A percentile compares a stretch with the other conserved stretches of the same genome.
phyloP scores from a whole-genome alignment of 2,329 filamentous ascomycete species.

The Xylariaceae sp. region DNA sequence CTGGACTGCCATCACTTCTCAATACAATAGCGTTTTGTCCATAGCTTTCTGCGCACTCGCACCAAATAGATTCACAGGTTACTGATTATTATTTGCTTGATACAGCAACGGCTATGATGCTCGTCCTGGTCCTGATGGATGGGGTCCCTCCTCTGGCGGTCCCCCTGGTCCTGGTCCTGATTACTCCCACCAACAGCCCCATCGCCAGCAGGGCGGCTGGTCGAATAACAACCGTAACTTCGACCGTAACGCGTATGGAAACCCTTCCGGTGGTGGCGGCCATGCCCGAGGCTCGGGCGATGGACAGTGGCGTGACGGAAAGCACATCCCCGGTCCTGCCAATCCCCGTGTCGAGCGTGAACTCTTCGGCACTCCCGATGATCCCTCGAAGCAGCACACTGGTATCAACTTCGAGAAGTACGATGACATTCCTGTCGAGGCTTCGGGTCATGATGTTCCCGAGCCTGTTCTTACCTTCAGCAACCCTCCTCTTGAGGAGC shows the following conservation, averaged over 20 bases:
- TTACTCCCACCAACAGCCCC: slow-evolving; percentile 24
- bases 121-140: slow-evolving; percentile 31
- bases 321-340: slow-evolving; percentile 84
- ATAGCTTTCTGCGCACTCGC: slow-evolving; percentile 1
- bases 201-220: slow-evolving; percentile 27
- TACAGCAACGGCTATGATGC: slow-evolving; percentile 44
- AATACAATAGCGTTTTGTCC: not conserved
- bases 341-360: slow-evolving; percentile 92
- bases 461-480: slow-evolving; percentile 87
- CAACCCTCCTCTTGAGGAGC: slow-evolving; percentile 92
- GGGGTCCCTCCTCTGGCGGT: slow-evolving; percentile 34
- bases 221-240: slow-evolving; percentile 39
- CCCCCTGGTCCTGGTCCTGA: slow-evolving; percentile 29
- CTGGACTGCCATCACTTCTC: not conserved
- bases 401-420: slow-evolving; percentile 99
- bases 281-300: slow-evolving; percentile 80
- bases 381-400: slow-evolving; percentile 90
- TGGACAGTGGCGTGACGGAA: slow-evolving; percentile 93
- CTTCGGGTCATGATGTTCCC: slow-evolving; percentile 87
- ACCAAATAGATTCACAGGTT: not conserved
- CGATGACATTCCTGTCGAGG: slow-evolving; percentile 97
- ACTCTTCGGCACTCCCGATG: slow-evolving; percentile 85
- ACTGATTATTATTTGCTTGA: slow-evolving; percentile 5
- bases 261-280: slow-evolving; percentile 42
- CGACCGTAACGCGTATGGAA: slow-evolving; percentile 60